Conservation (phyloP, 495 filamentous ascomycete species). For the Penicillium cataractarum region DNA sequence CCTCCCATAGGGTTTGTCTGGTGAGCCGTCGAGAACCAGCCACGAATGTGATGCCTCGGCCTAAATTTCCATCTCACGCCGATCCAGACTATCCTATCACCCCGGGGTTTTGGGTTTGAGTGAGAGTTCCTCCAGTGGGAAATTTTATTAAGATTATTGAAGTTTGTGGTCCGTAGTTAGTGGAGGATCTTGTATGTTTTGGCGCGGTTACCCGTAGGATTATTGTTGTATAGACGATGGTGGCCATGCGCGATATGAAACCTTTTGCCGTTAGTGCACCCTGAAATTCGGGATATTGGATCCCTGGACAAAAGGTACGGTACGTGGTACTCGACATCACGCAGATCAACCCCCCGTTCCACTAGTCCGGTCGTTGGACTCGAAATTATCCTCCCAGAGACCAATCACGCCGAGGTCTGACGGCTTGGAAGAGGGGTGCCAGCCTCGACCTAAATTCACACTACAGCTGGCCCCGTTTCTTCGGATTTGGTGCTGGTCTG, state of each 20-base stretch:
- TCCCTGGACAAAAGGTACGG: neutral
- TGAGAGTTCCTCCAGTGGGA: neutral
- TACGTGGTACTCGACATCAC: slow-evolving; percentile 2
- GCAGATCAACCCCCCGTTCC: neutral
- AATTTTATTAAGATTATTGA: neutral
- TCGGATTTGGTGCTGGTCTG: slow-evolving; percentile 4
- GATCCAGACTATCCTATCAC: neutral
- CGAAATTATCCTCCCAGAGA: neutral
- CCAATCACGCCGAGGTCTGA: slow-evolving; percentile 3
- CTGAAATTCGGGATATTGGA: neutral
- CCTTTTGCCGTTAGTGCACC: neutral
- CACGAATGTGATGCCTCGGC: slow-evolving; percentile 18
- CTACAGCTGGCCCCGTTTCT: slow-evolving; percentile 2
- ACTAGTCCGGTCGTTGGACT: slow-evolving; percentile 3
- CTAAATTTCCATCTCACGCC: neutral
- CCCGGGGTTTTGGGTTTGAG: neutral
- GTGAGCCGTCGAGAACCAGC: neutral
- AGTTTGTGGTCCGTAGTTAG: neutral
- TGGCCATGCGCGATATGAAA: neutral
- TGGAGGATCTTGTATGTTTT: neutral
- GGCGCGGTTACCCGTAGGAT: neutral
- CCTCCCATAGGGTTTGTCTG: neutral
- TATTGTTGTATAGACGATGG: neutral
- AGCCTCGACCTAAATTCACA: neutral
- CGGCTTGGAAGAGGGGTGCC: neutral